These are phyloP conservation scores for Monosporozyma siamensis DNA, from an alignment of 805 yeast species.

Conservation along the genomic window DNA sequence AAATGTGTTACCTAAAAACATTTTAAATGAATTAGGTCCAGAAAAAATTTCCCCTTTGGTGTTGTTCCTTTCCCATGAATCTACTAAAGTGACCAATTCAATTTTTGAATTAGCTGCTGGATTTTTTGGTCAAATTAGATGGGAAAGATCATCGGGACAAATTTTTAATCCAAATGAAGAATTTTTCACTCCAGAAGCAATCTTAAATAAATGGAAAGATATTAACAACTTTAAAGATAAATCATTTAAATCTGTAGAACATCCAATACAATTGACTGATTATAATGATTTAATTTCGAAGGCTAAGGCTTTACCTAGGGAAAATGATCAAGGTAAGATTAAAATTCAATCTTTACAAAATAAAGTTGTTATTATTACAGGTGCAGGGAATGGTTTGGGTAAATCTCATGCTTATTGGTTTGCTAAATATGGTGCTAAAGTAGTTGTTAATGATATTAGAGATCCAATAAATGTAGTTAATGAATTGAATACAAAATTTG, in stretches of 20 bases:
- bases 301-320: slow-evolving; percentile 39
- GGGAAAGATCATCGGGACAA: slow-evolving; percentile 89
- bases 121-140: slow-evolving; percentile 78
- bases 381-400: slow-evolving; percentile 94
- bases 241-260: slow-evolving; percentile 44
- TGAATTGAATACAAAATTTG: slow-evolving; percentile 55
- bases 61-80: slow-evolving; percentile 64
- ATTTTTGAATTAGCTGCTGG: slow-evolving; percentile 94
- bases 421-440: slow-evolving; percentile 89
- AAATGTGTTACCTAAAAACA: slow-evolving; percentile 73
- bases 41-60: slow-evolving; percentile 91
- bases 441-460: slow-evolving; percentile 82
- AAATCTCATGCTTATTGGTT: slow-evolving; percentile 76
- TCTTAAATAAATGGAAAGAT: slow-evolving; percentile 55
- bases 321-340: slow-evolving; percentile 47
- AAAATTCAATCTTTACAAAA: slow-evolving; percentile 52
- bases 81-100: slow-evolving; percentile 55
- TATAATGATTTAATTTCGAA: slow-evolving; percentile 51
- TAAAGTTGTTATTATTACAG: slow-evolving; percentile 86
- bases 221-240: slow-evolving; percentile 55
- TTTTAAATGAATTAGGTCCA: slow-evolving; percentile 72
- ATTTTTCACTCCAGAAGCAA: slow-evolving; percentile 75
- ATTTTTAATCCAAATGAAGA: slow-evolving; percentile 64
- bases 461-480: slow-evolving; percentile 67
- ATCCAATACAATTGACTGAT: slow-evolving; percentile 68